These are phyloP conservation scores for Helotiales sp. DNA, from an alignment of 2,329 filamentous ascomycete species.

Conservation along the genomic window DNA sequence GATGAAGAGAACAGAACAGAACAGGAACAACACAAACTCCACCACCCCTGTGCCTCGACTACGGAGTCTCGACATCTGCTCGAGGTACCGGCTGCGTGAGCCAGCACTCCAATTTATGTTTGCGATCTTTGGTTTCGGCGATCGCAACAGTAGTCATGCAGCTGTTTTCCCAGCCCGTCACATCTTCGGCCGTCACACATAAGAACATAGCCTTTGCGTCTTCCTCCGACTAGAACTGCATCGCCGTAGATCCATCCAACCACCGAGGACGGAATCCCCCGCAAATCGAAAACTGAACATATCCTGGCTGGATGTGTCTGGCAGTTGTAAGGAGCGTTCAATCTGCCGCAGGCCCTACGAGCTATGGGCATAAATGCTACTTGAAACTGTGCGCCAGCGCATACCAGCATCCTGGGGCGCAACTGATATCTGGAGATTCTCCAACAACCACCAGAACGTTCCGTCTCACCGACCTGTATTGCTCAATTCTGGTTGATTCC, in stretches of 20 bases:
- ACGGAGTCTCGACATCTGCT: background rate
- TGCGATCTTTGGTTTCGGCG: background rate
- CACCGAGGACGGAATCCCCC: constrained; percentile 22
- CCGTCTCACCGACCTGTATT: constrained; percentile 18
- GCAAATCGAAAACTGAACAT: constrained; percentile 20
- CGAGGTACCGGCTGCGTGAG: background rate
- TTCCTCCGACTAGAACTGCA: constrained; percentile 25
- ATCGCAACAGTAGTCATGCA: constrained; percentile 5
- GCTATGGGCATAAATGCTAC: constrained; percentile 30
- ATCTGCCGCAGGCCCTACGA: constrained; percentile 22
- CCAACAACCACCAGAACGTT: constrained; percentile 1
- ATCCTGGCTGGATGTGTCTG: constrained; percentile 21
- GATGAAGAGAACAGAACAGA: too few species aligned
- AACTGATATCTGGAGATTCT: constrained; percentile 12
- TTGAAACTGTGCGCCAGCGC: constrained; percentile 36
- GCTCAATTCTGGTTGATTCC: constrained; percentile 1
- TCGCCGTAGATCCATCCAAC: constrained; percentile 29
- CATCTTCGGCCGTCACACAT: constrained; percentile 23
- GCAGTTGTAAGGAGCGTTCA: constrained; percentile 21
- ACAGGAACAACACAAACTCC: constrained; percentile 15
- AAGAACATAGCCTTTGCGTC: constrained; percentile 13
- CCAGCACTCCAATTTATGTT: background rate
- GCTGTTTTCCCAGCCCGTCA: constrained; percentile 5
- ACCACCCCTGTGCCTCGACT: constrained; percentile 4
- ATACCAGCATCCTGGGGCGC: constrained; percentile 31